Evolutionary conservation across 2,329 filamentous ascomycete genomes (phyloP), one percentile per base, ranked within the genome.

Genomic region (Trichoderma koningii): DNA sequence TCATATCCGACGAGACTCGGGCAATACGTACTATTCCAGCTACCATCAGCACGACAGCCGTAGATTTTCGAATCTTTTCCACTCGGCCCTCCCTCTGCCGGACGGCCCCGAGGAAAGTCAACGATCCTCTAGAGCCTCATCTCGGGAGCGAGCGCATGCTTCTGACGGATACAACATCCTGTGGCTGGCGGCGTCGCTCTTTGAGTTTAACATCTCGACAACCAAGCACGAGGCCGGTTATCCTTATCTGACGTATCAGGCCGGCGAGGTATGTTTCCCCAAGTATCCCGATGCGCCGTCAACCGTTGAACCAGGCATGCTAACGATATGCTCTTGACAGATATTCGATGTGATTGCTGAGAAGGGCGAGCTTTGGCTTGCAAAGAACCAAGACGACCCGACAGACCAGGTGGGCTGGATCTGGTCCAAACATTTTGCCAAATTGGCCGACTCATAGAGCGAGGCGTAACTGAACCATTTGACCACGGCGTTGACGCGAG

Each of bases 401-500:
- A 83, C 81, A 12, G 85, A 90, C 69, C 84, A 88, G 69, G 88
- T 98, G 41, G 95, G 95, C 59, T 99, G 95, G 95, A 97, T 99
- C 72, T 99, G 95, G 95, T 96, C 93, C 72, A 97, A 97, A 77
- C 95, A 99, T 79, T 99, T 99, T 82, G 90, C 90, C 61, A 87
- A 85, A 74, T 73, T 87, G 68, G 85, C 84, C 55, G 85, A 87
- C 73, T 77, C 79, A 63, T 81, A 75, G 66, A 57, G 59, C 66
- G 41, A 44, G 34, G 50, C 55, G 23, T 45, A 57, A 64, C 41
- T 65, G 45, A 60, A 60, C n/a, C 55, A 57, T 66, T 63, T 66
- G 30, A 66, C 38, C 47, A 64, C 14, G 65, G 65, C 65, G 65
- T 66, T 66, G 65, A 61, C 47, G 65, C 63, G 69, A 65, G 66